Conservation (phyloP, 148 eudicot genomes). For the Rhododendron vialii region DNA sequence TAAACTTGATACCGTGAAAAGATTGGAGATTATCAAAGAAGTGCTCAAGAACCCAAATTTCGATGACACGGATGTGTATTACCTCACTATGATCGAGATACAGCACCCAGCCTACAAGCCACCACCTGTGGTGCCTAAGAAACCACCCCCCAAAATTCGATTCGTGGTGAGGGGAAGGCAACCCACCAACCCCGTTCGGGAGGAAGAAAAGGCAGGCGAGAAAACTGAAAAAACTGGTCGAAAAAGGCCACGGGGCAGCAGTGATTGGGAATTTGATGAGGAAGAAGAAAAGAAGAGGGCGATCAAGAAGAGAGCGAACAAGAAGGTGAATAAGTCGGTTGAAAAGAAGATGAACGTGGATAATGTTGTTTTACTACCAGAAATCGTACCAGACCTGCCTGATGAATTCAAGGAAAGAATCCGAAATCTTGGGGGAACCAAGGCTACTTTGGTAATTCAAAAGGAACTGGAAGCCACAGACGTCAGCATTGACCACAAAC, state of each 20-base stretch:
- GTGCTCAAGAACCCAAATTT: neutral
- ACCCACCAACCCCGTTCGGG: neutral
- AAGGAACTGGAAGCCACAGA: neutral
- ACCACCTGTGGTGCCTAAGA: neutral
- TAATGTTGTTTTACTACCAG: neutral
- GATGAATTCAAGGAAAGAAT: neutral
- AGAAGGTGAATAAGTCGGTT: neutral
- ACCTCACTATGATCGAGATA: no score
- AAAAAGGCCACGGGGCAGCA: neutral
- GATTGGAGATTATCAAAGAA: neutral
- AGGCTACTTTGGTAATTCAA: neutral
- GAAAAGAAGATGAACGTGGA: neutral
- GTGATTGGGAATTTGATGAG: neutral
- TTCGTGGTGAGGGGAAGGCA: neutral
- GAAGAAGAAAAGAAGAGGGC: neutral
- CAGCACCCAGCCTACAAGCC: no score
- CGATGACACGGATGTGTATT: neutral
- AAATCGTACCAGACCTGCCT: neutral
- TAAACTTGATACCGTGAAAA: neutral
- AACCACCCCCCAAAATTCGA: neutral
- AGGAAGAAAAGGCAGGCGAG: neutral
- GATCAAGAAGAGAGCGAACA: neutral
- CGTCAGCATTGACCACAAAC: neutral
- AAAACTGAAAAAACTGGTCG: neutral
- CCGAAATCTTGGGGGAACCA: neutral